Conservation (phyloP, 2,329 filamentous ascomycete species). For the Phyllosticta citrichinensis region DNA sequence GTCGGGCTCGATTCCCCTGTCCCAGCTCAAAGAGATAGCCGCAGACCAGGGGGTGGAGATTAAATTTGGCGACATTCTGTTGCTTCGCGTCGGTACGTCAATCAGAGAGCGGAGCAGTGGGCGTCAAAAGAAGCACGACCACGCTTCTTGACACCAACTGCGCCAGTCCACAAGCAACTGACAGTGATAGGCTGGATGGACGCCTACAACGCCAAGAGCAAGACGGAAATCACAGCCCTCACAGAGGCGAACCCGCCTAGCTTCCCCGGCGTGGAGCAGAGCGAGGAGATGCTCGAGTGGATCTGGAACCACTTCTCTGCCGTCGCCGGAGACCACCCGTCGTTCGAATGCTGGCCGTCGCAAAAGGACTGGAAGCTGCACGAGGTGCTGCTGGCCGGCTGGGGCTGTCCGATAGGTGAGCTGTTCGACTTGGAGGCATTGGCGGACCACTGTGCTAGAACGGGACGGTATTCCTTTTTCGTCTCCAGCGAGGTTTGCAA, state of each 20-base stretch:
- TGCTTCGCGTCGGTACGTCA: conserved; percentile 18
- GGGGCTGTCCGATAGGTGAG: conserved; percentile 27
- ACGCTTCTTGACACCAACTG: too few species aligned
- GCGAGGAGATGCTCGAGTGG: conserved; percentile 46
- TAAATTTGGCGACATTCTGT: conserved; percentile 21
- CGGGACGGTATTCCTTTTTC: conserved; percentile 30
- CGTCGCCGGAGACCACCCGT: conserved; percentile 50
- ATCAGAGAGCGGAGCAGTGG: too few species aligned
- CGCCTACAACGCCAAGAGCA: conserved; percentile 8
- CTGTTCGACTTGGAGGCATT: conserved; percentile 26
- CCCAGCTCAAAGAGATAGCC: conserved; percentile 16
- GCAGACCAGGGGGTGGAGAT: conserved; percentile 14
- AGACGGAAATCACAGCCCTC: conserved; percentile 11
- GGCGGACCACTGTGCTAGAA: conserved; percentile 19
- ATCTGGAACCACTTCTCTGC: conserved; percentile 57
- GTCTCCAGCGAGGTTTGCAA: conserved; percentile 48
- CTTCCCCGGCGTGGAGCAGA: conserved; percentile 12
- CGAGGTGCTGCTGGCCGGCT: conserved; percentile 19
- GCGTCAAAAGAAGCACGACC: too few species aligned
- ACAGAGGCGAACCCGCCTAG: conserved; percentile 7
- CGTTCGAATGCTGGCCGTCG: conserved; percentile 46
- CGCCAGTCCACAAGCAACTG: not conserved
- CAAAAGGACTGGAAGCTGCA: conserved; percentile 11
- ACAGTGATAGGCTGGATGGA: conserved; percentile 14
- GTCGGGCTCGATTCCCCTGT: conserved; percentile 14